These are phyloP conservation scores for Nakazawaea populi DNA, from an alignment of 805 yeast species.

Conservation along the genomic window DNA sequence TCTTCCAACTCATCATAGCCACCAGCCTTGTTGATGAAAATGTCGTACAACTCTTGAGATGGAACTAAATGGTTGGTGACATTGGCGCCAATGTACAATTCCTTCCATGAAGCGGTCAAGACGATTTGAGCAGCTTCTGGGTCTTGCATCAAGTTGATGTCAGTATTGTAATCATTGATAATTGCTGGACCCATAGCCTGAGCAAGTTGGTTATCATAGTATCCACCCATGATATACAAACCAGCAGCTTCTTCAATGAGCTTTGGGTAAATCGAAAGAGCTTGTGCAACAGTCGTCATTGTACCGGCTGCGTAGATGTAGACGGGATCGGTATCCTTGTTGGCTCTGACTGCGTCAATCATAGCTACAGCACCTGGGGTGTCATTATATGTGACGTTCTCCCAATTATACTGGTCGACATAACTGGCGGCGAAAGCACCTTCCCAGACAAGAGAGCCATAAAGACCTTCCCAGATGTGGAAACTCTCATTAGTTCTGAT, in stretches of 20 bases:
- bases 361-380: slow-evolving; percentile 33
- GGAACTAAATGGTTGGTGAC: slow-evolving; percentile 35
- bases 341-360: slow-evolving; percentile 31
- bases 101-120: slow-evolving; percentile 34
- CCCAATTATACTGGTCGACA: slow-evolving; percentile 26
- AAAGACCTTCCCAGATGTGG: slow-evolving; percentile 30
- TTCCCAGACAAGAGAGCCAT: slow-evolving; percentile 35
- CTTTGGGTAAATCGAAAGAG: slow-evolving; percentile 32
- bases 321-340: slow-evolving; percentile 30
- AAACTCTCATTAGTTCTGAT: slow-evolving; percentile 33
- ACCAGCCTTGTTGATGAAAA: slow-evolving; percentile 30
- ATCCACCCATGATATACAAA: slow-evolving; percentile 39
- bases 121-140: slow-evolving; percentile 41
- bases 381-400: slow-evolving; percentile 24
- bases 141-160: slow-evolving; percentile 36
- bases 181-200: slow-evolving; percentile 26
- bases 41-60: slow-evolving; percentile 30
- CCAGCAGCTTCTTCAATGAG: slow-evolving; percentile 33
- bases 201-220: slow-evolving; percentile 33
- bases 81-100: slow-evolving; percentile 33
- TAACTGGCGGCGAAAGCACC: slow-evolving; percentile 31
- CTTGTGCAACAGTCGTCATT: slow-evolving; percentile 41
- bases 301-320: slow-evolving; percentile 34
- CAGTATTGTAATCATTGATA: slow-evolving; percentile 33
- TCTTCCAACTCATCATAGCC: slow-evolving; percentile 21